Evolutionary conservation across 1,284 basidiomycete species (phyloP), one percentile per base, ranked within the genome.

Genomic region (Tilletia walkeri): DNA sequence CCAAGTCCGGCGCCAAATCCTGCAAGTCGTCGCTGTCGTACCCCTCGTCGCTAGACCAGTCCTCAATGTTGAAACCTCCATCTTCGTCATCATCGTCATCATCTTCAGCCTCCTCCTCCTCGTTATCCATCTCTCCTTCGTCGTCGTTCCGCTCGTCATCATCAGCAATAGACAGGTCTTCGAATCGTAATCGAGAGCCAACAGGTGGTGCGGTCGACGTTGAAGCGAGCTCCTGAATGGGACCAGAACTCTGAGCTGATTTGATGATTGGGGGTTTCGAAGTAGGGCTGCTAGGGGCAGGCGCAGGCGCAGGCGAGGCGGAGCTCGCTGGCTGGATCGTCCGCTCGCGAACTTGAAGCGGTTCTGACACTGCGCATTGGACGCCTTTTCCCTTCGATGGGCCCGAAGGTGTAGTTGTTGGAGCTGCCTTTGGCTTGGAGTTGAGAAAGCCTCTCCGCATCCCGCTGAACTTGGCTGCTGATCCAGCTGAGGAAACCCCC

Each of bases 121-220:
- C 45, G 20, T 67, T 48, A 12, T 30, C 18, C 65, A 53, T 12
- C 54, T 70, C 59, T 24, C 20, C 65, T 36, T 70, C 65, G 16
- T 67, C 68, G 63, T 69, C 63, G 2, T 75, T 54, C 24, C 73
- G 68, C 20, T 94, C 84, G 91, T 94, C 59, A 6, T 39, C 59
- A 34, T 63, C 36, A 36, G 59, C 30, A 16, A 63, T 38, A 9
- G 59, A 5, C 12, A 63, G 34, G 34, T 63, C 36, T 36, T 39
- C 34, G 20, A 63, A 63, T 2, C 59, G 59, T 16, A 63, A 20
- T 1, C 34, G 59, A 18, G 59, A 63, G 9, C 59, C 20, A 5
- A 38, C 59, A 34, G 6, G 6, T 45, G 41, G 41, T 45, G 41
- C 14, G 41, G 9, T 45, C 14, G 41, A 45, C 0, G 41, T 45